These are phyloP conservation scores for Chalciporus pseudorubinellus DNA, from an alignment of 768 basidiomycete genomes.

Conservation along the genomic window DNA sequence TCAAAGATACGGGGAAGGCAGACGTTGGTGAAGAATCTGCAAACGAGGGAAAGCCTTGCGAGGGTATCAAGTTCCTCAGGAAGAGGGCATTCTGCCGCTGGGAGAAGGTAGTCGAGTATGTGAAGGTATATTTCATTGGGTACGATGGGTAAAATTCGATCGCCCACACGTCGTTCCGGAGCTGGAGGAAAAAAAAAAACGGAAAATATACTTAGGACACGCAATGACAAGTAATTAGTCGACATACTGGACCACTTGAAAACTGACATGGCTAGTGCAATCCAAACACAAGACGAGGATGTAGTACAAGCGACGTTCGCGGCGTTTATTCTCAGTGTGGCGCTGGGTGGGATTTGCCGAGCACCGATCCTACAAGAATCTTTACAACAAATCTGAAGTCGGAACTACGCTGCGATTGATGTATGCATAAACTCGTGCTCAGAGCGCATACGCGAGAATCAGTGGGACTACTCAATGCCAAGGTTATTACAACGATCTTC, in stretches of 20 bases:
- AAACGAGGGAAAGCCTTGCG: slow-evolving; percentile 38
- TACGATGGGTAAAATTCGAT: slow-evolving; percentile 27
- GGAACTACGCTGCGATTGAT: too few relatives aligned
- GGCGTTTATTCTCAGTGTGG: too few relatives aligned
- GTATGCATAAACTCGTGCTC: too few relatives aligned
- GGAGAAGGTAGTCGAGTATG: slow-evolving; percentile 38
- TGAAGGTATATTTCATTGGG: slow-evolving; percentile 44
- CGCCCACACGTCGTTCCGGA: slow-evolving; percentile 20
- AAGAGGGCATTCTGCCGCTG: slow-evolving; percentile 10
- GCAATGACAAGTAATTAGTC: not conserved
- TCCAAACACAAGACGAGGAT: too few relatives aligned
- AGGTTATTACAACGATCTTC: not conserved
- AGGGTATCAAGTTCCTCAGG: slow-evolving; percentile 11
- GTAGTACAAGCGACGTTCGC: too few relatives aligned
- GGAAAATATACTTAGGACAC: not conserved
- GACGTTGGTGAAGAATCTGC: slow-evolving; percentile 41
- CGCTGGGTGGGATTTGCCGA: too few relatives aligned
- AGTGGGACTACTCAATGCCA: not conserved
- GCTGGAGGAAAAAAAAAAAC: slow-evolving; percentile 14
- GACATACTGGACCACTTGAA: slow-evolving; percentile 5
- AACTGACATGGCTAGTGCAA: slow-evolving; percentile 1
- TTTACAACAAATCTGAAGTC: too few relatives aligned
- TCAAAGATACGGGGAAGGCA: slow-evolving; percentile 42
- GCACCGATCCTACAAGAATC: too few relatives aligned
- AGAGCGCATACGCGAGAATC: too few relatives aligned